phyloP scores from a whole-genome alignment of 345 rosid genomes.

The Geranium brycei region DNA sequence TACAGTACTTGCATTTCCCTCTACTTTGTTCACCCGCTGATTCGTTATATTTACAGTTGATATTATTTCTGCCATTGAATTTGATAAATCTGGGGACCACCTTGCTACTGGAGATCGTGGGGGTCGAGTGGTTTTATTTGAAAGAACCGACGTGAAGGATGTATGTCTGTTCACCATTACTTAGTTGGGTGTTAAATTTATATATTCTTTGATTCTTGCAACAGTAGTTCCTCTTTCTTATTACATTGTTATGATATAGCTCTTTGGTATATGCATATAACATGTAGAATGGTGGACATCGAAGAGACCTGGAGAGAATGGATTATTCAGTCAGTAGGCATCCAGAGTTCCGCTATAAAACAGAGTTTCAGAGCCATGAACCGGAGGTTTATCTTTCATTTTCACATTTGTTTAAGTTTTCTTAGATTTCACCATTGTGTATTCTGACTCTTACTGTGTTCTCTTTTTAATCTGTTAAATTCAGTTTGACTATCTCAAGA shows the following conservation, averaged over 20 bases:
- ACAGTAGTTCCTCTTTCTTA: slow-evolving; percentile 4
- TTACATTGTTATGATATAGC: slow-evolving; percentile 8
- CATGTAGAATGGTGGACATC: slow-evolving; percentile 46
- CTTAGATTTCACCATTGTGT: neutral
- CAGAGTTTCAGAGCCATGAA: slow-evolving; percentile 95
- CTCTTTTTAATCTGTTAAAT: slow-evolving; percentile 1
- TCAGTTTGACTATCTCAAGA: slow-evolving; percentile 93
- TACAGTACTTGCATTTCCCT: neutral
- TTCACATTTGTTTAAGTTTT: neutral
- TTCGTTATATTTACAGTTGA: slow-evolving; percentile 53
- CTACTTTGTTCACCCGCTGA: slow-evolving; percentile 1
- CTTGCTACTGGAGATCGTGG: slow-evolving; percentile 98
- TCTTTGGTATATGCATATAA: slow-evolving; percentile 8
- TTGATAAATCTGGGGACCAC: slow-evolving; percentile 66
- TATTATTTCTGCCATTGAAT: slow-evolving; percentile 79
- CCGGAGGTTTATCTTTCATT: slow-evolving; percentile 47
- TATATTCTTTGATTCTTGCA: slow-evolving; percentile 4
- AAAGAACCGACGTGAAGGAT: slow-evolving; percentile 58
- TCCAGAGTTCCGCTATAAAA: slow-evolving; percentile 80
- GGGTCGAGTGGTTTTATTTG: slow-evolving; percentile 89
- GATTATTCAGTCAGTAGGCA: slow-evolving; percentile 43
- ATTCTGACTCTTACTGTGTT: neutral
- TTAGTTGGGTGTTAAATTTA: neutral
- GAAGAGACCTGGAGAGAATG: slow-evolving; percentile 57
- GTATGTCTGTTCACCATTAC: slow-evolving; percentile 20